Conservation (phyloP, 2,329 filamentous ascomycete genomes). For the Calonectria leucothoes region DNA sequence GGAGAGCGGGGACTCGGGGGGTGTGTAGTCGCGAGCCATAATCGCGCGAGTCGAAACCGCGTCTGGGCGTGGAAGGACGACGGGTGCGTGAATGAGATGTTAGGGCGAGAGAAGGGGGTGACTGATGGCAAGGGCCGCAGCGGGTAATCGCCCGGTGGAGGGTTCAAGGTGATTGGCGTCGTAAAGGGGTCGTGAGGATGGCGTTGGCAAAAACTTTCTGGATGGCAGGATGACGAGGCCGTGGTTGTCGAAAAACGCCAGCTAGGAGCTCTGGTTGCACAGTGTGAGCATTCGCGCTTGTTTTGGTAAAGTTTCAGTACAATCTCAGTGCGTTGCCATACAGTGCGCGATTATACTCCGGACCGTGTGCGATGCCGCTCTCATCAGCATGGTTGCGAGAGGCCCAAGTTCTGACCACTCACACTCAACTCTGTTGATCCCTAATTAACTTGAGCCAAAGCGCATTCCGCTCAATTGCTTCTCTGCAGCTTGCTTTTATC, state of each 20-base stretch:
- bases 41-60: constrained; percentile 40
- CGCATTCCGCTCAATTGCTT: constrained; percentile 19
- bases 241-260: constrained; percentile 38
- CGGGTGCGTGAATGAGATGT: constrained; percentile 12
- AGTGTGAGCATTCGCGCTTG: constrained; percentile 28
- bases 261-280: constrained; percentile 36
- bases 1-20: constrained; percentile 60
- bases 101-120: background rate
- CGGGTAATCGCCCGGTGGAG: background rate
- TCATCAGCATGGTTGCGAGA: constrained; percentile 15
- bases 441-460: constrained; percentile 9
- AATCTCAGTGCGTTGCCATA: constrained; percentile 4
- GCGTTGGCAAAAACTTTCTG: constrained; percentile 17
- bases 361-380: constrained; percentile 34
- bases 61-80: constrained; percentile 27
- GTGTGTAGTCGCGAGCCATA: constrained; percentile 52
- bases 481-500: constrained; percentile 33
- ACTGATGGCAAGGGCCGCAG: background rate
- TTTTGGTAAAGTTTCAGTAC: background rate
- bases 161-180: background rate
- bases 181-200: constrained; percentile 7
- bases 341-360: constrained; percentile 26
- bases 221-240: constrained; percentile 21
- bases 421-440: constrained; percentile 4
- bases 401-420: constrained; percentile 10